Evolutionary conservation across 2,329 filamentous ascomycete genomes (phyloP).

Genomic region (Elsinoe arachidis): DNA sequence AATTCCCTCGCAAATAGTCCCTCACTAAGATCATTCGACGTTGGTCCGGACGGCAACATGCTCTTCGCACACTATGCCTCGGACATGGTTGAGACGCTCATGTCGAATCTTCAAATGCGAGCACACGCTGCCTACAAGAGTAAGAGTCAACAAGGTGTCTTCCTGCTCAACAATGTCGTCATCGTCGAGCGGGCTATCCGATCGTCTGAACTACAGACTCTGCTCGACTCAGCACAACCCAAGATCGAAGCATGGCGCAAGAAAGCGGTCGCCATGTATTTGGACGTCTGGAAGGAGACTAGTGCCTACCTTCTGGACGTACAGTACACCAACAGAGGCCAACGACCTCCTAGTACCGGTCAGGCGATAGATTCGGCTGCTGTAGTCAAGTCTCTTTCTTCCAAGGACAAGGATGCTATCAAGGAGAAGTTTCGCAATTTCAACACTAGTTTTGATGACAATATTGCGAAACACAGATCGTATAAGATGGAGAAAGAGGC

Average conservation of each 20-base stretch:
- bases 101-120: constrained; percentile 67
- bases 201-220: constrained; percentile 64
- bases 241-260: constrained; percentile 81
- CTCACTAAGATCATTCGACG: constrained; percentile 70
- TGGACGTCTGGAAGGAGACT: constrained; percentile 80
- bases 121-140: constrained; percentile 63
- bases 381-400: constrained; percentile 72
- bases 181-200: constrained; percentile 78
- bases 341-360: constrained; percentile 64
- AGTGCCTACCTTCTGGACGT: constrained; percentile 80
- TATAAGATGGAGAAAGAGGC: constrained; percentile 90
- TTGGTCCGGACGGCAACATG: constrained; percentile 77
- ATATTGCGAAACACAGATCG: constrained; percentile 71
- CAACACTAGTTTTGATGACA: constrained; percentile 82
- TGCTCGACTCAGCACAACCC: constrained; percentile 50
- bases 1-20: constrained; percentile 48
- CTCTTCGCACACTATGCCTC: constrained; percentile 84
- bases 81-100: constrained; percentile 76
- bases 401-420: constrained; percentile 91
- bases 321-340: constrained; percentile 72
- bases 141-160: constrained; percentile 74
- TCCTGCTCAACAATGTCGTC: constrained; percentile 78
- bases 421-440: constrained; percentile 94
- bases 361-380: constrained; percentile 62
- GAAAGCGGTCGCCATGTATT: constrained; percentile 71